Conservation (phyloP, 2,329 filamentous ascomycete species). For the Macrophomina phaseolina region DNA sequence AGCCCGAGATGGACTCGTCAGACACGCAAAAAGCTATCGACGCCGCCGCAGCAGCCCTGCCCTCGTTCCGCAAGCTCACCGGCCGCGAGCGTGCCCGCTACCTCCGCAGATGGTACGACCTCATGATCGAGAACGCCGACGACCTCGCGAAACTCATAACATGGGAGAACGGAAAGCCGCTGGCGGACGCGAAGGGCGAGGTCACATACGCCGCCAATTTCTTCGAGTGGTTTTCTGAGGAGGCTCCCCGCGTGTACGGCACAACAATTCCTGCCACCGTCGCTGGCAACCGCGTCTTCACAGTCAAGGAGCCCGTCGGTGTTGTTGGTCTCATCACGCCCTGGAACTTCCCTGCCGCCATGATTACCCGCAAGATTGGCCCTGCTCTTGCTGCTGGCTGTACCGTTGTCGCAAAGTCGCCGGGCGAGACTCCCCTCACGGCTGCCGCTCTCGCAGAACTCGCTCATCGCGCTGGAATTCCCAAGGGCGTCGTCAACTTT, state of each 20-base stretch:
- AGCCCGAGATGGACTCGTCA: conserved; percentile 79
- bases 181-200: conserved; percentile 53
- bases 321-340: conserved; percentile 84
- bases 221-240: conserved; percentile 37
- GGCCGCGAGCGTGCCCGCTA: conserved; percentile 75
- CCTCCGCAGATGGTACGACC: conserved; percentile 80
- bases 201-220: conserved; percentile 34
- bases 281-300: conserved; percentile 75
- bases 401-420: conserved; percentile 90
- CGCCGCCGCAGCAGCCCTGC: conserved; percentile 79
- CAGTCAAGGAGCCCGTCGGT: conserved; percentile 81
- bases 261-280: conserved; percentile 74
- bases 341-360: conserved; percentile 76
- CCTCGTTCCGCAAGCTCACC: conserved; percentile 71
- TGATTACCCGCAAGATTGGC: conserved; percentile 58
- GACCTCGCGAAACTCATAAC: conserved; percentile 85
- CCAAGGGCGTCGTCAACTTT: conserved; percentile 88
- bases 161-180: conserved; percentile 87
- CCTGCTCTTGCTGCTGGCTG: conserved; percentile 90
- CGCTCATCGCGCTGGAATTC: conserved; percentile 83
- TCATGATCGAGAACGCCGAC: conserved; percentile 78
- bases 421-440: conserved; percentile 90
- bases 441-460: conserved; percentile 87
- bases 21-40: conserved; percentile 84
- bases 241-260: conserved; percentile 52